Conservation (phyloP, 345 rosid species). For the Corchorus olitorius region DNA sequence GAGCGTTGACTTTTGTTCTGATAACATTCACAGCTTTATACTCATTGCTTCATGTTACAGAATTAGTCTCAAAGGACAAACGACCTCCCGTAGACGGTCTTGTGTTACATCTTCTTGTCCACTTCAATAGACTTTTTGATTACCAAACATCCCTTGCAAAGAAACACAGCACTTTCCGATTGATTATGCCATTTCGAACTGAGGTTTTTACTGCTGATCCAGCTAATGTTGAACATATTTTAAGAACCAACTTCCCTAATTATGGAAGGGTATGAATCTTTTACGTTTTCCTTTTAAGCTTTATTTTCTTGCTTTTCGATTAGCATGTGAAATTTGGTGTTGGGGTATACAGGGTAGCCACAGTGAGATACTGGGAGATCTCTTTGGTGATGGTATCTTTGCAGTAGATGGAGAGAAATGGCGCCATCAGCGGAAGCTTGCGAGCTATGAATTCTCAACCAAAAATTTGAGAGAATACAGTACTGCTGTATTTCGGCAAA, state of each 20-base stretch:
- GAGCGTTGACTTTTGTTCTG: background rate
- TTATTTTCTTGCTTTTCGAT: background rate
- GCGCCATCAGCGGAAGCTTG: slow-evolving; percentile 39
- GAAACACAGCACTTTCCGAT: slow-evolving; percentile 13
- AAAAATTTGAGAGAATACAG: slow-evolving; percentile 37
- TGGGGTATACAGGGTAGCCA: slow-evolving; percentile 28
- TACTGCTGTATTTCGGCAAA: slow-evolving; percentile 27
- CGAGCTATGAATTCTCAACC: slow-evolving; percentile 43
- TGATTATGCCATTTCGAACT: slow-evolving; percentile 2
- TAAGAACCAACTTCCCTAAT: slow-evolving; percentile 21
- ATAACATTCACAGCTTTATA: background rate
- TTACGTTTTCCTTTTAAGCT: background rate
- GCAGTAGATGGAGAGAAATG: slow-evolving; percentile 47
- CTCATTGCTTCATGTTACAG: slow-evolving; percentile 6
- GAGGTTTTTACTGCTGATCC: slow-evolving; percentile 21
- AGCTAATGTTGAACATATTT: slow-evolving; percentile 12
- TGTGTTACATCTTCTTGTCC: slow-evolving; percentile 4
- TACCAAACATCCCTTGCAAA: slow-evolving; percentile 8
- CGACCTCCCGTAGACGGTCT: slow-evolving; percentile 20
- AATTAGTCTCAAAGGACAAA: background rate
- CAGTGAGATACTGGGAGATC: slow-evolving; percentile 19
- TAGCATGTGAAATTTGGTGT: background rate
- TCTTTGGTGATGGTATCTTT: slow-evolving; percentile 48
- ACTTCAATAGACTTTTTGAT: slow-evolving; percentile 14
- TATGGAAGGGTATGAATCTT: slow-evolving; percentile 20